These are phyloP conservation scores for Vitis labrusca DNA, from an alignment of 164 flowering plant species.

Conservation along the genomic window DNA sequence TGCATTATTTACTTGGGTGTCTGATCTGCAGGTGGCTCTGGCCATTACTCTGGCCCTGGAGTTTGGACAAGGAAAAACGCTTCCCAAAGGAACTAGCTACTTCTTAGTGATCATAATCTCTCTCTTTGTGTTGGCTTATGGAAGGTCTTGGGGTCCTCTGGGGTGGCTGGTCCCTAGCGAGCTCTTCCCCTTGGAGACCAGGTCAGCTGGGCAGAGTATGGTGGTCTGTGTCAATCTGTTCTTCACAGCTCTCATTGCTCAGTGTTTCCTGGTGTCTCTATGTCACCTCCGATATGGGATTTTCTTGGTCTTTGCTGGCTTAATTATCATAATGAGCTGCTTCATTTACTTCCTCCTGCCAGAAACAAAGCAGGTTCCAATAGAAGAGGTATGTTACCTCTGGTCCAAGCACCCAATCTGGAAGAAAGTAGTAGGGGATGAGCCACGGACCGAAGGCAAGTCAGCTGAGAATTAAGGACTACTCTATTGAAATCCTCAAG, in stretches of 20 bases:
- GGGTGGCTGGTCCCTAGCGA: slow-evolving; percentile 97
- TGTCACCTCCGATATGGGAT: slow-evolving; percentile 79
- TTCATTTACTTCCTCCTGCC: slow-evolving; percentile 85
- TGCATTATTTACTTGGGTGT: background rate
- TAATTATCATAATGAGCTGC: slow-evolving; percentile 60
- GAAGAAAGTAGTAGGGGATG: slow-evolving; percentile 44
- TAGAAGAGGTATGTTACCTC: slow-evolving; percentile 68
- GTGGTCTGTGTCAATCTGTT: slow-evolving; percentile 83
- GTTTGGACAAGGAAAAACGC: slow-evolving; percentile 62
- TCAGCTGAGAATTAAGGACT: slow-evolving; percentile 1
- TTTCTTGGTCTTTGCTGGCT: slow-evolving; percentile 73
- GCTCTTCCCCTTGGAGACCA: slow-evolving; percentile 85
- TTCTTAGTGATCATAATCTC: slow-evolving; percentile 67
- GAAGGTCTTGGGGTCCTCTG: slow-evolving; percentile 94
- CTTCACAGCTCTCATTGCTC: slow-evolving; percentile 85
- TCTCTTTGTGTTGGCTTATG: slow-evolving; percentile 65
- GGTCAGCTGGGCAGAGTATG: slow-evolving; percentile 89
- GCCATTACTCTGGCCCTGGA: slow-evolving; percentile 61
- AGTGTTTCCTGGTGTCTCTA: slow-evolving; percentile 72
- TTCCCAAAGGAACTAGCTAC: slow-evolving; percentile 52
- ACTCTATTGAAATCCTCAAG: background rate
- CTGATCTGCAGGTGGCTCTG: slow-evolving; percentile 47
- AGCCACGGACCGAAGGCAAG: background rate
- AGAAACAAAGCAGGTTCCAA: slow-evolving; percentile 91
- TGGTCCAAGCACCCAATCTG: slow-evolving; percentile 74